phyloP scores from a whole-genome alignment of 371 early-diverging fungal species.

The Syncephalastrum monosporum region DNA sequence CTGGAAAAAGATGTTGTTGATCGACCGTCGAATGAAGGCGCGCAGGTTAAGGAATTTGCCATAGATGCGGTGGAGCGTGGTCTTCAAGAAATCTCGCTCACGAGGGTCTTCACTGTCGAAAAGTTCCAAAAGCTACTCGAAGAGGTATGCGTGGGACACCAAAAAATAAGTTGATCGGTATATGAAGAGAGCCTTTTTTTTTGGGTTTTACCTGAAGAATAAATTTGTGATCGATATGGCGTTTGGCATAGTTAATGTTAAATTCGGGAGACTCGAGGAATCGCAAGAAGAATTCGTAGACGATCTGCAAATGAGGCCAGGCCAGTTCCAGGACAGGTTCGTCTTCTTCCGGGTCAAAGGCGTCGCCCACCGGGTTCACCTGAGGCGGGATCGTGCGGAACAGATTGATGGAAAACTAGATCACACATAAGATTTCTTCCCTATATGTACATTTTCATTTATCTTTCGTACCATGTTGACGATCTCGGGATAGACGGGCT shows the following conservation, averaged over 20 bases:
- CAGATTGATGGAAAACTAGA: constrained; percentile 85
- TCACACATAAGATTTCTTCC: background rate
- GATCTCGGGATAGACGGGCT: constrained; percentile 86
- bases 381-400: constrained; percentile 96
- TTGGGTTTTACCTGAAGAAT: constrained; percentile 68
- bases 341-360: constrained; percentile 98
- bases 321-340: constrained; percentile 93
- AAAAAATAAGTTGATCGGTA: too few relatives aligned
- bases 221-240: constrained; percentile 93
- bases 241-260: constrained; percentile 92
- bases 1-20: constrained; percentile 96
- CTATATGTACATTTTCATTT: background rate
- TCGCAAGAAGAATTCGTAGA: constrained; percentile 95
- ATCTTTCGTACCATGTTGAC: constrained; percentile 79
- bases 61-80: constrained; percentile 95
- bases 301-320: constrained; percentile 97
- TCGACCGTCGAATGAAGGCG: constrained; percentile 94
- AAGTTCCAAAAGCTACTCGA: constrained; percentile 80
- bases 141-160: background rate
- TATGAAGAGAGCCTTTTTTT: too few relatives aligned
- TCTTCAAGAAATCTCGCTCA: constrained; percentile 96
- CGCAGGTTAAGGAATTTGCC: constrained; percentile 96
- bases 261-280: constrained; percentile 96
- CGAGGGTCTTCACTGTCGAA: constrained; percentile 98
- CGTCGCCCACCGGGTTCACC: constrained; percentile 93